A percentile compares a stretch with the other conserved stretches of the same genome.
phyloP scores from a whole-genome alignment of 371 early-diverging fungal genomes.

The Mortierella sp. region DNA sequence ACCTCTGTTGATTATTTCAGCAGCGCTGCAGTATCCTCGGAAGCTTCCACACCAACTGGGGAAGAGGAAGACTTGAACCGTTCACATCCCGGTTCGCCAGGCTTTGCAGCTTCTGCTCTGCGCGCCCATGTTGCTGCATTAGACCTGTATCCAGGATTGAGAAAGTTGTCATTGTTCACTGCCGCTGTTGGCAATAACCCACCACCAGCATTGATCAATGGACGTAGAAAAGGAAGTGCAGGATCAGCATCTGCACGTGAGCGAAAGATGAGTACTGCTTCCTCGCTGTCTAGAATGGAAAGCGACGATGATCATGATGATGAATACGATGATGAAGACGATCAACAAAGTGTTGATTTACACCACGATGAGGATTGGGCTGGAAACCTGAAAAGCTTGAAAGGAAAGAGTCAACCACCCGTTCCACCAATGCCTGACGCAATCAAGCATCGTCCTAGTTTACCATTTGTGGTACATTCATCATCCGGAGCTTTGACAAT shows the following conservation, averaged over 20 bases:
- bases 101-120: constrained; percentile 16
- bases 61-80: background rate
- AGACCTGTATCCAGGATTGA: constrained; percentile 43
- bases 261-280: background rate
- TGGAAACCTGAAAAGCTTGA: constrained; percentile 31
- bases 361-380: constrained; percentile 53
- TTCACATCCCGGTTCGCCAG: constrained; percentile 20
- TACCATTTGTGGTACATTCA: background rate
- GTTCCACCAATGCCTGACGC: background rate
- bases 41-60: background rate
- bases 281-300: background rate
- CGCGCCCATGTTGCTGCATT: constrained; percentile 29
- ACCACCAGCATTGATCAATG: constrained; percentile 34
- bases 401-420: background rate
- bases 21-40: background rate
- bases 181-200: constrained; percentile 34
- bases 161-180: constrained; percentile 52
- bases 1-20: background rate
- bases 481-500: background rate
- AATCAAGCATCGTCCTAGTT: background rate
- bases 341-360: constrained; percentile 12
- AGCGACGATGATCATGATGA: constrained; percentile 3
- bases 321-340: constrained; percentile 26
- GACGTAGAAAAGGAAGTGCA: constrained; percentile 35
- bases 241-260: constrained; percentile 17